Evolutionary conservation across 257 asterid genomes (phyloP), one percentile per base, ranked within the genome.

Genomic region (Nicotiana attenuata): DNA sequence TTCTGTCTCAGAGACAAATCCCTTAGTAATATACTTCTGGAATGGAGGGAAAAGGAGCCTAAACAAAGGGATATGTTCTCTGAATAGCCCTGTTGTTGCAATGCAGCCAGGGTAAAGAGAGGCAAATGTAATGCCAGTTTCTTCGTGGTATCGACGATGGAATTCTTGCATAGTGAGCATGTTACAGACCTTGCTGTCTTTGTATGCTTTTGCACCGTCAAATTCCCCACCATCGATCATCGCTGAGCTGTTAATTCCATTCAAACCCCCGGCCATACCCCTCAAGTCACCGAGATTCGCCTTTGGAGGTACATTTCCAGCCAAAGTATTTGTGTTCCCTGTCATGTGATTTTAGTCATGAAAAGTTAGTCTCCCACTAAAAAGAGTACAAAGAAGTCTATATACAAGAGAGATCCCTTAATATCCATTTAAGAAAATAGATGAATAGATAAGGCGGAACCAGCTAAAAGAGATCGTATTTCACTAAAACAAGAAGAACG

Each of bases 201-300:
- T 95, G 88, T 95, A 95, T 0, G 99, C 99, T 85, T 95, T 95
- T 2, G 99, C 99, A 4, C 99, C 99, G n/a, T 95, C 99, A 15
- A 92, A 95, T 0, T 88, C 93, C 5, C 93, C 97, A 1, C 99
- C 98, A 41, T 95, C 99, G 16, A 95, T 92, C 99, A 93, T 95
- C 83, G 97, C 28, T 0, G 98, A 92, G 85, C 86, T 90, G 87
- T 89, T 92, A 59, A 92, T 85, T n/a, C 97, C 98, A 17, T 85
- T 93, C 22, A 95, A 82, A 9, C 98, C 94, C 2, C 91, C 95
- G 1, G 94, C 96, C 47, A 93, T 92, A 28, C 97, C 99, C 80
- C 97, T 87, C 83, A 95, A 28, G 85, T 95, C 99, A 7, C 98
- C 98, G 1, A 95, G 94, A 77, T 90, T 93, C 16, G 99, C 99